Base-by-base conservation (phyloP, 805 yeast genomes). In the Middelhovenomyces tepae region DNA sequence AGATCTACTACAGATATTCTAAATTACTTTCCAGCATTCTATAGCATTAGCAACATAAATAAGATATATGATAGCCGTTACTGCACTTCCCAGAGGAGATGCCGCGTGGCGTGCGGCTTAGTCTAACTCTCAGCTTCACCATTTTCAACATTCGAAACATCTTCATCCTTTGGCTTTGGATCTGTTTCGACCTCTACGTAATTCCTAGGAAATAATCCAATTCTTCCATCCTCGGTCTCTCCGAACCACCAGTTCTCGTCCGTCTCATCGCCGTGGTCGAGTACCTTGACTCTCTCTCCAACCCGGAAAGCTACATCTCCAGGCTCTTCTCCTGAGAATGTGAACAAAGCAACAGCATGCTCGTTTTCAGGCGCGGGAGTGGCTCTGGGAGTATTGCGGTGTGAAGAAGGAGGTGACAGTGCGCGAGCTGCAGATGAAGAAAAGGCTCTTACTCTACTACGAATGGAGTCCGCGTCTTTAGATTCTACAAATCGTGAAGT, bases 211-310 rank as follows among this genome's bases (percentile, higher is more conserved):
- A 70, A 64, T 32, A 57, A 40, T 0, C 76, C 76, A 5, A 46
- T 40, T 4, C 43, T 37, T 1, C 71, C 72, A 28, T 62, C 60
- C 16, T 35, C 31, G 6, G 60, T 53, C 28, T 47, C 47, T 9
- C 74, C 75, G 36, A 56, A 54, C 75, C 75, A 71, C 76, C 76
- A 70, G 18, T 64, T 64, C 2, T 56, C 53, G 18, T 54, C 59
- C 8, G 47, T 47, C 27, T 51, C 57, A 16, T 57, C 56, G 9
- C 60, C 60, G 22, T 43, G 47, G 24, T 56, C 59, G 17, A 61
- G 37, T 6, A 62, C 54, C 21, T 45, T 41, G 29, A 61, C 49
- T 31, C 39, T 36, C 27, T 62, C 65, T 11, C 67, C 67, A 21
- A 44, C 46, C n/a, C 46, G 37, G 40, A 62, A 60, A 10, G 51